A percentile compares a stretch with the other conserved stretches of the same genome.
Conservation (phyloP, 768 basidiomycete genomes). For the Russula brevipes region DNA sequence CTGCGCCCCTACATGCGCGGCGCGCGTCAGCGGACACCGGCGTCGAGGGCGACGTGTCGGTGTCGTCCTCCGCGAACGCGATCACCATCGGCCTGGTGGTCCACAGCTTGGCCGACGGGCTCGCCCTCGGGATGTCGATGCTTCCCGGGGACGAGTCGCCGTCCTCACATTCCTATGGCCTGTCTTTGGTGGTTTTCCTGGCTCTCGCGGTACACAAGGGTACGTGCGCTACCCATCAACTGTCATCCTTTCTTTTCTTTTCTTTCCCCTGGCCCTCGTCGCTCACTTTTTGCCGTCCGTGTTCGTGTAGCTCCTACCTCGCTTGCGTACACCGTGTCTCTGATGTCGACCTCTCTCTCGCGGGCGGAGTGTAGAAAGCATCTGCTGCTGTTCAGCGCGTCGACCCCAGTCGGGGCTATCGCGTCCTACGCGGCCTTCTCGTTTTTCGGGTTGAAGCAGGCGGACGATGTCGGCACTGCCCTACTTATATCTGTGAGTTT, state of each 20-base stretch:
- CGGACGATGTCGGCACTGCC: conserved; percentile 66
- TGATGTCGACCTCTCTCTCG: conserved; percentile 71
- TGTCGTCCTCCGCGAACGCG: conserved; percentile 49
- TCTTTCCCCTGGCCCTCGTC: neutral
- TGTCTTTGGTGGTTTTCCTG: conserved; percentile 84
- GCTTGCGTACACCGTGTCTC: conserved; percentile 79
- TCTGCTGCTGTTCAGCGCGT: conserved; percentile 69
- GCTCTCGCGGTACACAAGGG: conserved; percentile 93
- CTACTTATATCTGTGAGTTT: conserved; percentile 71
- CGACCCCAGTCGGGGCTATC: conserved; percentile 81
- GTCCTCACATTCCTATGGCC: conserved; percentile 35
- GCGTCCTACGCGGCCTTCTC: conserved; percentile 66
- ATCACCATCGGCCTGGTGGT: conserved; percentile 82
- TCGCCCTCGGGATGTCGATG: conserved; percentile 81
- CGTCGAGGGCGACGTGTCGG: conserved; percentile 25
- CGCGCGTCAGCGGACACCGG: conserved; percentile 6
- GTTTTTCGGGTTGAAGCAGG: conserved; percentile 42
- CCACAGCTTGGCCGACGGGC: conserved; percentile 88
- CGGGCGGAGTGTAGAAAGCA: conserved; percentile 66
- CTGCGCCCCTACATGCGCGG: conserved; percentile 14
- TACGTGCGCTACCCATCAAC: conserved; percentile 21
- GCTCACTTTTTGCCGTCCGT: neutral
- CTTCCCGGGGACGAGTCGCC: conserved; percentile 33
- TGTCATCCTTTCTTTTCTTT: too few relatives aligned
- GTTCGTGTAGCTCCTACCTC: conserved; percentile 72